Base-by-base conservation (phyloP, 2,329 filamentous ascomycete species). In the Colletotrichum limetticola region DNA sequence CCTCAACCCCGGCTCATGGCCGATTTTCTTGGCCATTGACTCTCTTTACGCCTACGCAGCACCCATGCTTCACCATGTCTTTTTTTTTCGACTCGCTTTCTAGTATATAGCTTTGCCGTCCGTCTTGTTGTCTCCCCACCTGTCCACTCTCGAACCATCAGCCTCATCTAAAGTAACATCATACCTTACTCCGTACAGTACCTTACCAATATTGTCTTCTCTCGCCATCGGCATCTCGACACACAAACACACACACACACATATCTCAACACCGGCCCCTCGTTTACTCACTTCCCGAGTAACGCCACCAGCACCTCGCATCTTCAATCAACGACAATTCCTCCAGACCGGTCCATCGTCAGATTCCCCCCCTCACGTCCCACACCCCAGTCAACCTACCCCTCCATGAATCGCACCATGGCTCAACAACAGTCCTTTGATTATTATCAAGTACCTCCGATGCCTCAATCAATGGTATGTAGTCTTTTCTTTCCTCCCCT, bases 371-470 rank as follows among this genome's bases (percentile, higher is more conserved):
- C 52, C 35, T 42, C 35, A 14, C 30, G 6, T 42, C 30, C 37
- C 26, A 57, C n/a, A 62, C 62, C 68, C 67, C 11, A 37, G 62
- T 9, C 57, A 19, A 62, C 22, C 16, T 46, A 37, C 70, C 67
- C 56, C 68, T 71, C 58, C 56, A 66, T 58, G 61, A 59, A 73
- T 53, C 60, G 56, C 68, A 73, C 37, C 56, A 73, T 71, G 66
- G 56, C 71, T 11, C 71, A 66, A 67, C 71, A 71, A 62, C 71
- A 73, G 35, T 56, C 67, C n/a, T 73, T 73, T 28, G 71, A 73
- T 7, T 73, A 66, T n/a, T 71, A 71, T 62, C 71, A 72, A 65
- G 14, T 72, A 66, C 59, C 66, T 46, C 70, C 61, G 42, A 73
- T 73, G 71, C 42, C 71, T 55, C 67, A 71, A 58, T 56, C 71